These are phyloP conservation scores for Candida koratica DNA, from an alignment of 805 yeast genomes.

Conservation along the genomic window DNA sequence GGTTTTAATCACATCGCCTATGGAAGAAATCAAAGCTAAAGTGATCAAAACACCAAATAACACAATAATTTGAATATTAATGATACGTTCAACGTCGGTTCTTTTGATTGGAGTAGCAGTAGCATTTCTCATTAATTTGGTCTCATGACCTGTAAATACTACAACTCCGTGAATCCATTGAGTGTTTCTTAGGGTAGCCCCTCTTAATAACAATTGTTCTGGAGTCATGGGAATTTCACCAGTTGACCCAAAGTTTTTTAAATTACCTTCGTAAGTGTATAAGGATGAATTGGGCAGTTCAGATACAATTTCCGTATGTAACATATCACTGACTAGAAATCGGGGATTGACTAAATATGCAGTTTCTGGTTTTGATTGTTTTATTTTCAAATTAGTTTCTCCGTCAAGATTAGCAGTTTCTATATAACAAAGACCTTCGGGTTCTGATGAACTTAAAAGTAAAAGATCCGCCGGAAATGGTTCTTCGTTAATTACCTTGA, in stretches of 20 bases:
- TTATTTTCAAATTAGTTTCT: slow-evolving; percentile 93
- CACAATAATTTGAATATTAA: slow-evolving; percentile 87
- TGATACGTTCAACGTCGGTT: slow-evolving; percentile 94
- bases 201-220: slow-evolving; percentile 87
- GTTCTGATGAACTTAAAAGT: slow-evolving; percentile 87
- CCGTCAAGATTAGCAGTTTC: slow-evolving; percentile 98
- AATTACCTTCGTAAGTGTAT: slow-evolving; percentile 92
- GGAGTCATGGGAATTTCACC: slow-evolving; percentile 69
- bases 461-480: slow-evolving; percentile 92
- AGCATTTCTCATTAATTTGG: slow-evolving; percentile 96
- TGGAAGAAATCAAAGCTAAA: slow-evolving; percentile 72
- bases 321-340: slow-evolving; percentile 38
- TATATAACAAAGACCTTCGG: slow-evolving; percentile 95
- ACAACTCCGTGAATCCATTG: slow-evolving; percentile 93
- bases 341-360: slow-evolving; percentile 63
- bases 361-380: slow-evolving; percentile 82
- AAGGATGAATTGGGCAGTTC: slow-evolving; percentile 93
- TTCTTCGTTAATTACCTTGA: slow-evolving; percentile 79
- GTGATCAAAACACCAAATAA: slow-evolving; percentile 75
- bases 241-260: slow-evolving; percentile 52
- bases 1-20: slow-evolving; percentile 80
- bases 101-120: slow-evolving; percentile 97
- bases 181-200: slow-evolving; percentile 93
- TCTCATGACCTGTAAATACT: slow-evolving; percentile 96
- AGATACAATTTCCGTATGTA: slow-evolving; percentile 50